Base-by-base conservation (phyloP, 257 asterid species). In the Nicotiana sylvestris region DNA sequence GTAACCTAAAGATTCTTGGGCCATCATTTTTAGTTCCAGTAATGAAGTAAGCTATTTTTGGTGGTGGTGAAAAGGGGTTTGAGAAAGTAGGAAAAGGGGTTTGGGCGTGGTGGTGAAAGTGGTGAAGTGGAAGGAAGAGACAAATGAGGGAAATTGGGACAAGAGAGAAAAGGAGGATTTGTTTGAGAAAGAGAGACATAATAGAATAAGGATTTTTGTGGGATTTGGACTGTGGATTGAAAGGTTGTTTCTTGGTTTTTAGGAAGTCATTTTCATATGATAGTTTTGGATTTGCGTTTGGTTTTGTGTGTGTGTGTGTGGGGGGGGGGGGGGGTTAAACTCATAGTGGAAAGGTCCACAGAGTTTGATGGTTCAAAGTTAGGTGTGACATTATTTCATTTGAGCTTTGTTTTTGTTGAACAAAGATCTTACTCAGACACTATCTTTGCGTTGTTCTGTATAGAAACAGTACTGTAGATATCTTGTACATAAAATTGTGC, bases 1-100 rank as follows among this genome's bases (percentile, higher is more conserved):
- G 78, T 35, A 88, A 85, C 77, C 91, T 72, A 61, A 86, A 82
- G 78, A 86, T 83, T 80, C 89, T 78, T 49, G 89, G 82, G 55
- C 85, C 87, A 17, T 86, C 91, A 10, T 62, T 66, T 39, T 83
- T 56, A 11, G 89, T 70, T 9, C 91, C 91, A 57, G 85, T 81
- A 5, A 88, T 81, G 88, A 88, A 85, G 84, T 85, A 86, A 17
- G 91, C 89, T 7, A 88, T 46, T 72, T 80, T 81, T 27, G 89
- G 88, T 1, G 89, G 82, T 8, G 87, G 87, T 37, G 84, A 81
- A 55, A 66, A 84, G 76, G 80, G 83, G 53, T 49, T 58, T 18
- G 74, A 29, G 37, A 83, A 70, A 6, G 83, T 80, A 57, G 77
- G 65, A 27, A 62, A 27, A 53, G 53, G 76, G 82, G 64, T 77